These are phyloP conservation scores for Straminergon stramineum DNA, from an alignment of 225 moss, liverwort and hornwort genomes.

Conservation along the genomic window DNA sequence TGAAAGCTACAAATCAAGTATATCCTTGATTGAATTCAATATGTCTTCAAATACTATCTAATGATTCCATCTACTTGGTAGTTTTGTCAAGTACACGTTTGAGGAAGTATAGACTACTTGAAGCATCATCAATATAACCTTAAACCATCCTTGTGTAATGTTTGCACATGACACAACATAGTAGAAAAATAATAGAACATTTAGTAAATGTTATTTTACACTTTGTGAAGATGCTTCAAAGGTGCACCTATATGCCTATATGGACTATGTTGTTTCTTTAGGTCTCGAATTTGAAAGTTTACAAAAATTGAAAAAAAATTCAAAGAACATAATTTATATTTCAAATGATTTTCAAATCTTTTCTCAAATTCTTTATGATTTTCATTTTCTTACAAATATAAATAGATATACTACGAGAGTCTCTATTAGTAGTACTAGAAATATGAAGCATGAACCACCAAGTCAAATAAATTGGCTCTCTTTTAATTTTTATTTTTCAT, in stretches of 20 bases:
- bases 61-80: rapidly evolving
- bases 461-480: too few species aligned
- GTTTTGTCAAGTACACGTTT: neutral
- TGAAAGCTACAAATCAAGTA: neutral
- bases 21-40: neutral
- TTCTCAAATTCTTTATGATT: neutral
- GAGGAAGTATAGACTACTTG: neutral
- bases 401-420: neutral
- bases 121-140: neutral
- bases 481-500: neutral
- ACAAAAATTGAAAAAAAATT: neutral
- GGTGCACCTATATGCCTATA: too few species aligned
- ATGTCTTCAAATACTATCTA: neutral
- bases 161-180: neutral
- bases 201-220: neutral
- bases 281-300: neutral
- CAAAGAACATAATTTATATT: neutral
- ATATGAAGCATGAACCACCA: neutral
- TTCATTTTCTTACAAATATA: neutral
- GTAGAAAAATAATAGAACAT: neutral
- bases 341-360: too few species aligned
- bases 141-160: neutral
- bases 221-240: neutral
- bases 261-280: neutral
- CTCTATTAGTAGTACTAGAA: neutral